Conservation (phyloP, 2,329 filamentous ascomycete species). For the Fusarium compactum region DNA sequence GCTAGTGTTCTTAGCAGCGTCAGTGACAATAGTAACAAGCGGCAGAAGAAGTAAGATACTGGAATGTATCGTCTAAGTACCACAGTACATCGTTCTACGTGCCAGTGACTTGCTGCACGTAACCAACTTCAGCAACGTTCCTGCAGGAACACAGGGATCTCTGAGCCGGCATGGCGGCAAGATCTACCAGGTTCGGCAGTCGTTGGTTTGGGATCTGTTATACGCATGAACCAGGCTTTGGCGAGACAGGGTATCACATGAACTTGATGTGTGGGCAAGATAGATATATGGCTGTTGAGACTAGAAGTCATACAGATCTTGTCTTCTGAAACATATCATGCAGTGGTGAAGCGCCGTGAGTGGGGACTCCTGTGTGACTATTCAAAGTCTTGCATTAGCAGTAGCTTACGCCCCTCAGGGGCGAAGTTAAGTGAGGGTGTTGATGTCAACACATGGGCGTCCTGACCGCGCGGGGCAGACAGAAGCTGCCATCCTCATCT, state of each 20-base stretch:
- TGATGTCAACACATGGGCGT: constrained; percentile 19
- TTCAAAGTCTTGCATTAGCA: constrained; percentile 31
- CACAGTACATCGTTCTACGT: constrained; percentile 32
- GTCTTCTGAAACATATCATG: constrained; percentile 10
- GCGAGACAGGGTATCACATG: constrained; percentile 20
- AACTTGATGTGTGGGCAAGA: constrained; percentile 11
- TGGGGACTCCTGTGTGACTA: constrained; percentile 28
- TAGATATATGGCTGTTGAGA: constrained; percentile 4
- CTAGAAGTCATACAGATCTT: constrained; percentile 15
- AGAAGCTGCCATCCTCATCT: constrained; percentile 5
- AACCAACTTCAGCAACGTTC: constrained; percentile 20
- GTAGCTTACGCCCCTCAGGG: constrained; percentile 11
- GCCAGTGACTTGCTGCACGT: constrained; percentile 32
- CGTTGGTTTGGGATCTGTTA: constrained; percentile 29
- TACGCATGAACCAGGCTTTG: constrained; percentile 11
- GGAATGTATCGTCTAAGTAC: constrained; percentile 41
- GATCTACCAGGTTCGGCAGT: constrained; percentile 32
- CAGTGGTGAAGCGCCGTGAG: constrained; percentile 27
- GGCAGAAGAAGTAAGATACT: constrained; percentile 62
- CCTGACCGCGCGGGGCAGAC: constrained; percentile 19
- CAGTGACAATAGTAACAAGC: constrained; percentile 73
- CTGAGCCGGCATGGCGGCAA: constrained; percentile 14
- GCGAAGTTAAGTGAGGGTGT: background rate
- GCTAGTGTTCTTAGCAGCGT: constrained; percentile 81
- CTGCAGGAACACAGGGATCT: constrained; percentile 29